Percentiles rank a stretch among this genome's conserved stretches.
phyloP scores from a whole-genome alignment of 768 basidiomycete genomes.

The Tricholoma saponaceum region DNA sequence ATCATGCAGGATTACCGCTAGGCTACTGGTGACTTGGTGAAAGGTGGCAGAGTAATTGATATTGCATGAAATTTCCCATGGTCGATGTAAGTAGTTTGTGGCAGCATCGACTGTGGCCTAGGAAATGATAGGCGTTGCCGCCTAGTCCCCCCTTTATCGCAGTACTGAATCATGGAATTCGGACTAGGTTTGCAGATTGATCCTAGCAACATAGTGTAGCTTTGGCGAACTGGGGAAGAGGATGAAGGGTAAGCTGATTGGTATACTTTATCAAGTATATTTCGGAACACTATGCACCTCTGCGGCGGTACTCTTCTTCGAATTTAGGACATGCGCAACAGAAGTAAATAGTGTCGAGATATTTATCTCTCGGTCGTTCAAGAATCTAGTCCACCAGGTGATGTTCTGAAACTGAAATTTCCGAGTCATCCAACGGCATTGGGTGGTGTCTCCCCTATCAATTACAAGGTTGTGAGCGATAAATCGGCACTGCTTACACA shows the following conservation, averaged over 20 bases:
- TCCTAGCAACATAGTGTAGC: not conserved
- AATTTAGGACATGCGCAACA: no score
- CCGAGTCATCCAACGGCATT: not conserved
- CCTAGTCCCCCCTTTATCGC: not conserved
- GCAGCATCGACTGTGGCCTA: not conserved
- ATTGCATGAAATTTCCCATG: slow-evolving; percentile 40
- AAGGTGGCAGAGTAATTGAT: slow-evolving; percentile 27
- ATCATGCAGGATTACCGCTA: slow-evolving; percentile 45
- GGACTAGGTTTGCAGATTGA: no score
- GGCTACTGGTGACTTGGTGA: slow-evolving; percentile 25
- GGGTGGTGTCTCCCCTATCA: not conserved
- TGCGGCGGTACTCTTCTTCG: no score
- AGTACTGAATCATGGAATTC: not conserved
- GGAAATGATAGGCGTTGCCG: not conserved
- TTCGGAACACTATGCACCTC: no score
- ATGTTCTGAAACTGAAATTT: not conserved
- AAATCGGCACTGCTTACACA: not conserved
- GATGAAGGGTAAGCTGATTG: not conserved
- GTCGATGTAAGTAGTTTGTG: not conserved
- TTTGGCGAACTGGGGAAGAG: not conserved
- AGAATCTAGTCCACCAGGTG: not conserved
- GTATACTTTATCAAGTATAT: not conserved
- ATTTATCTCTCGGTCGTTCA: no score
- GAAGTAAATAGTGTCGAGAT: not conserved
- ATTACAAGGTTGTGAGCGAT: not conserved